phyloP scores from a whole-genome alignment of 140 eudicot species.

The Bidens hawaiensis region DNA sequence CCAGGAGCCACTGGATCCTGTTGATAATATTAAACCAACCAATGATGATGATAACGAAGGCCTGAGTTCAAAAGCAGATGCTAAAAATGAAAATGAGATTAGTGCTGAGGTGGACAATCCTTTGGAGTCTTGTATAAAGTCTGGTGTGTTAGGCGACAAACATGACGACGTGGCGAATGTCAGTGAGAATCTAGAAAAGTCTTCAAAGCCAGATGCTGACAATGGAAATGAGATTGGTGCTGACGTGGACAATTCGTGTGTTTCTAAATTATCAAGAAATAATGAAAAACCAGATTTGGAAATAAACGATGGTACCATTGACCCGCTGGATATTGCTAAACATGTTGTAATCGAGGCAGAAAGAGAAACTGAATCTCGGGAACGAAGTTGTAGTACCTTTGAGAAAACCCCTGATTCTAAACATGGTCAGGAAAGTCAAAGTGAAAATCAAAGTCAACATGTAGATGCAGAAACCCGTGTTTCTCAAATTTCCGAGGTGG shows the following conservation, averaged over 20 bases:
- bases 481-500: slow-evolving; percentile 50
- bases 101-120: slow-evolving; percentile 22
- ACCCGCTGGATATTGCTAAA: slow-evolving; percentile 73
- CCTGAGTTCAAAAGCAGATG: background rate
- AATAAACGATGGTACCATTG: slow-evolving; percentile 49
- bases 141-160: slow-evolving; percentile 12
- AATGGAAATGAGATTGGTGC: slow-evolving; percentile 4
- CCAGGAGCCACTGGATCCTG: slow-evolving; percentile 9
- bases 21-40: slow-evolving; percentile 3
- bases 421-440: slow-evolving; percentile 18
- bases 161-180: slow-evolving; percentile 21
- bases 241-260: too few relatives aligned
- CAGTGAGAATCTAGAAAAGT: background rate
- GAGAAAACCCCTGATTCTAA: slow-evolving; percentile 58
- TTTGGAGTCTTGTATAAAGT: slow-evolving; percentile 1
- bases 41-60: background rate
- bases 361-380: slow-evolving; percentile 59
- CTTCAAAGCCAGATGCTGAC: slow-evolving; percentile 4
- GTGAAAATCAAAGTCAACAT: slow-evolving; percentile 8
- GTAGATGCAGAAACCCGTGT: slow-evolving; percentile 30
- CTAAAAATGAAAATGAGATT: slow-evolving; percentile 4
- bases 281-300: slow-evolving; percentile 30
- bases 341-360: slow-evolving; percentile 77
- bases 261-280: slow-evolving; percentile 13
- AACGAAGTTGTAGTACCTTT: slow-evolving; percentile 61